Conservation (phyloP, 331 rosid genomes). For the Dryas integrifolia region DNA sequence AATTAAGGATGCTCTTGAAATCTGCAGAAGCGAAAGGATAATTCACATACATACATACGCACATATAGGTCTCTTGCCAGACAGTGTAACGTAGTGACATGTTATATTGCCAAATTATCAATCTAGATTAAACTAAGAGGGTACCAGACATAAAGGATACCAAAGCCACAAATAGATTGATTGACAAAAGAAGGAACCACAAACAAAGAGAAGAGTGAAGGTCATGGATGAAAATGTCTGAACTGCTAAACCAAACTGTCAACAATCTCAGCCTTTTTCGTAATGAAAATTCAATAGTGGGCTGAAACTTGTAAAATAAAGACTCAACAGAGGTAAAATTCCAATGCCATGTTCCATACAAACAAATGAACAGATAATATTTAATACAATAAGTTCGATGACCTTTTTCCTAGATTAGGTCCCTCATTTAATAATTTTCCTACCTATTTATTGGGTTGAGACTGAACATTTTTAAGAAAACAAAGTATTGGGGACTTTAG, state of each 20-base stretch:
- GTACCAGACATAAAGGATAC: not conserved
- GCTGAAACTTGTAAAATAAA: not conserved
- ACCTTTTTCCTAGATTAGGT: no score
- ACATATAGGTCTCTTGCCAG: no score
- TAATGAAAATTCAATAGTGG: not conserved
- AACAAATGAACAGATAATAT: not conserved
- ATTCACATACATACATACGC: not conserved
- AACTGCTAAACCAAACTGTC: not conserved
- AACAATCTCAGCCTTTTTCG: not conserved
- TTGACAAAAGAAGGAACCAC: not conserved
- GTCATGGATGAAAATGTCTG: not conserved
- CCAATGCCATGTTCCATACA: not conserved
- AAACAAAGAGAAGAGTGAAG: not conserved
- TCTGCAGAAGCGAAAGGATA: conserved; percentile 43
- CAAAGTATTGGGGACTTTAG: no score
- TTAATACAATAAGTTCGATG: no score
- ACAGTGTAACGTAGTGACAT: no score
- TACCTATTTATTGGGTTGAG: no score
- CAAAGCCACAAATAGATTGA: not conserved
- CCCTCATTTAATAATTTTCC: no score
- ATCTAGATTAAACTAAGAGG: not conserved
- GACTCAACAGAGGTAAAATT: not conserved
- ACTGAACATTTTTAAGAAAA: no score
- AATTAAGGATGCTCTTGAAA: conserved; percentile 71
- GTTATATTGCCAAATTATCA: no score